Evolutionary conservation across 805 yeast species (phyloP).

Genomic region (Komagataella ulmi): DNA sequence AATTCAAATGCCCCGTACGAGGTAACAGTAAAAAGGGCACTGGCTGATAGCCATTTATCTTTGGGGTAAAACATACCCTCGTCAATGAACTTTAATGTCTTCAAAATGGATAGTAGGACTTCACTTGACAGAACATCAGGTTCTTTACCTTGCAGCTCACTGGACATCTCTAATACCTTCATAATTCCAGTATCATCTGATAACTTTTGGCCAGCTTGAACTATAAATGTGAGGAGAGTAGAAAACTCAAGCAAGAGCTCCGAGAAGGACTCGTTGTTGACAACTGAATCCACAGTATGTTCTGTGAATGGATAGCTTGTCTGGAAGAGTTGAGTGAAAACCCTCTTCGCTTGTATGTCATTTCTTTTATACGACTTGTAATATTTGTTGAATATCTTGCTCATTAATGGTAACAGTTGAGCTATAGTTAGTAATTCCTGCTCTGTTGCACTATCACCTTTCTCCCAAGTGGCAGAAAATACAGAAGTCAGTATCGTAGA

Average conservation of each 20-base stretch:
- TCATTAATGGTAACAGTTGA: conserved; percentile 40
- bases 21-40: conserved; percentile 43
- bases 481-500: conserved; percentile 42
- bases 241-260: conserved; percentile 64
- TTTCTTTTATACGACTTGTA: conserved; percentile 33
- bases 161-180: neutral
- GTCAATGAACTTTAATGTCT: conserved; percentile 36
- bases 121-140: neutral
- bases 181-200: neutral
- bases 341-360: conserved; percentile 44
- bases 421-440: conserved; percentile 30
- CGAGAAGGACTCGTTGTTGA: conserved; percentile 53
- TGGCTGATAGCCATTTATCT: conserved; percentile 61
- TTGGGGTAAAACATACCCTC: conserved; percentile 51
- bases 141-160: neutral
- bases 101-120: conserved; percentile 16
- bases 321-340: conserved; percentile 62
- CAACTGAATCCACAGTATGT: conserved; percentile 58
- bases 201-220: neutral
- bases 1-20: conserved; percentile 40
- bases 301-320: conserved; percentile 49
- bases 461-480: conserved; percentile 16
- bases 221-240: conserved; percentile 27
- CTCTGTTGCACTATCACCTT: conserved; percentile 10
- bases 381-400: conserved; percentile 36